Percentiles rank a stretch among this genome's conserved stretches.
Evolutionary conservation across 768 basidiomycete genomes (phyloP).

Genomic region (Auricularia sp.): DNA sequence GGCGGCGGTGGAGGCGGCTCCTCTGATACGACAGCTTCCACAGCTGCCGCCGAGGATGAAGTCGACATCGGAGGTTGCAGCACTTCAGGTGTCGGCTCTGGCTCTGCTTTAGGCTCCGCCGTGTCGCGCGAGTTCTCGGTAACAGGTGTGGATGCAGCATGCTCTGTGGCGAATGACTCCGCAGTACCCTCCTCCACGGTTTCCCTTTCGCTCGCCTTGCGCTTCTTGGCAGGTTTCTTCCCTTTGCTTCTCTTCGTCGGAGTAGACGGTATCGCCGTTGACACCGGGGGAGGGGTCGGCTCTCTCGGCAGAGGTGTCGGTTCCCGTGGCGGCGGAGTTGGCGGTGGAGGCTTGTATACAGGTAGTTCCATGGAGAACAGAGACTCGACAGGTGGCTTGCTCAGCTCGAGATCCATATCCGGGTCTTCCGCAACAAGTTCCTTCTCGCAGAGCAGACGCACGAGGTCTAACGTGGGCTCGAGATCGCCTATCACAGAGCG

Average conservation of each 20-base stretch:
- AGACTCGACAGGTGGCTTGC: conserved; percentile 50
- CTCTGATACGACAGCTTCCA: background rate
- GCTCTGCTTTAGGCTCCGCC: background rate
- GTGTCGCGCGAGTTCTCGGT: background rate
- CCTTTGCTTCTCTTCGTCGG: background rate
- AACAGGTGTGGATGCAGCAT: background rate
- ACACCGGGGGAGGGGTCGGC: background rate
- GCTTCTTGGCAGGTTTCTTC: background rate
- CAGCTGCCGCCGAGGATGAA: background rate
- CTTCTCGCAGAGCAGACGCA: conserved; percentile 37
- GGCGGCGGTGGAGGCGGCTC: background rate
- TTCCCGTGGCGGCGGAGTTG: conserved; percentile 36
- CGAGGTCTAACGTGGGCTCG: conserved; percentile 52
- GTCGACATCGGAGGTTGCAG: background rate
- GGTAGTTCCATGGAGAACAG: conserved; percentile 63
- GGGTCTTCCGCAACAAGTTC: conserved; percentile 31
- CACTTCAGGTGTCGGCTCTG: background rate
- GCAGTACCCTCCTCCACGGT: background rate
- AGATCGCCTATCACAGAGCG: conserved; percentile 46
- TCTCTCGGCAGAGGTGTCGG: background rate
- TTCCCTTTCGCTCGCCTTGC: background rate
- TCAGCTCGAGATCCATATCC: conserved; percentile 44
- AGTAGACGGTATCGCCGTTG: background rate
- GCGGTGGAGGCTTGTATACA: conserved; percentile 48
- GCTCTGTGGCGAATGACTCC: background rate